Evolutionary conservation across 1,139 yeast genomes (phyloP), one percentile per base, ranked within the genome.

Genomic region (Hansenula sp.): DNA sequence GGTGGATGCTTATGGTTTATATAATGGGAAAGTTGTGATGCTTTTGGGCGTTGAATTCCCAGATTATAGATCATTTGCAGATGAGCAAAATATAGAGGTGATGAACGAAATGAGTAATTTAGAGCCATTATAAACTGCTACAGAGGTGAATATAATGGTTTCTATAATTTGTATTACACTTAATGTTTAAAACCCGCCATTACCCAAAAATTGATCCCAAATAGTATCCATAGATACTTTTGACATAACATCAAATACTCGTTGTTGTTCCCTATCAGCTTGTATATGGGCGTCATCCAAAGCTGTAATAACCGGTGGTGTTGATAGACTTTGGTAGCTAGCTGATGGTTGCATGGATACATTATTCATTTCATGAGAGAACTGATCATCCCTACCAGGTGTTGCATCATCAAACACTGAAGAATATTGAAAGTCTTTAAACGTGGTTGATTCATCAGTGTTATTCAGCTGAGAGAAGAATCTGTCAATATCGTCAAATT

Each of bases 241-340:
- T 40, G 50, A 52, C 54, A 57, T 55, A 44, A 57, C 32, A 31
- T 57, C 60, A 41, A 54, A 57, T 12, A 57, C 50, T 15, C 51
- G 39, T 40, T 49, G 52, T 33, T 57, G 60, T 41, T 57, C 60
- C 25, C 41, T 41, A 41, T 57, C 60, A 27, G 45, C 47, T 6
- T 17, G 21, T 38, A 7, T 19, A 18, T 35, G 16, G n/a, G 35
- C 10, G 28, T 25, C 12, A 27, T 24, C 31, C 11, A 30, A 31
- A 39, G 25, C 33, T 30, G 48, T 35, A 4, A 50, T 21, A 12
- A 36, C 28, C 5, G 54, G 51, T 8, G 54, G 54, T 7, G 52
- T 49, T 33, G 52, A 46, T 16, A 49, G 21, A n/a, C 48, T 43
- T 32, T 51, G 47, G 33, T 48, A 50, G n/a, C 42, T 39, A 4